A percentile compares a stretch with the other conserved stretches of the same genome.
These are phyloP conservation scores for Nymphaea thermarum DNA, from an alignment of 164 flowering plant genomes.

Conservation along the genomic window DNA sequence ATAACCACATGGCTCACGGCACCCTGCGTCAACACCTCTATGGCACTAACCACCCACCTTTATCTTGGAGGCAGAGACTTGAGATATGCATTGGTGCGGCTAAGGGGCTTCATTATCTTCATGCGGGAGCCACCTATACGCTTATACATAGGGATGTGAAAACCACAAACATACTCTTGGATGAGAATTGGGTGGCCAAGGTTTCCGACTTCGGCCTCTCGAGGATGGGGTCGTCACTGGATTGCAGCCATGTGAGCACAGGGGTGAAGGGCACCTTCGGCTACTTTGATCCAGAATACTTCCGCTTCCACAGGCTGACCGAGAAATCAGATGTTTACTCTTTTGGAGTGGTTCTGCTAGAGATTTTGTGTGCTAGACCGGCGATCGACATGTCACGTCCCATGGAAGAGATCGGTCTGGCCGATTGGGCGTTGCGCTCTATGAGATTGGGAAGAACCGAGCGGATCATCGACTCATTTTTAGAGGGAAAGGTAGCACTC, in stretches of 20 bases:
- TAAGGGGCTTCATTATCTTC: slow-evolving; percentile 39
- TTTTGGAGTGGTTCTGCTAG: slow-evolving; percentile 39
- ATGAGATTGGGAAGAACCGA: slow-evolving; percentile 27
- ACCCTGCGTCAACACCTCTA: slow-evolving; percentile 37
- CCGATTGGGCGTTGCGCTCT: slow-evolving; percentile 34
- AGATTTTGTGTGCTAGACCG: slow-evolving; percentile 31
- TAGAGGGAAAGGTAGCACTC: slow-evolving; percentile 25
- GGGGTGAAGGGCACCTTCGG: slow-evolving; percentile 44
- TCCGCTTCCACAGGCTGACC: slow-evolving; percentile 27
- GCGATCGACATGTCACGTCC: slow-evolving; percentile 14
- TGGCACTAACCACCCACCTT: slow-evolving; percentile 22
- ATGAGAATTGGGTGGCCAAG: slow-evolving; percentile 44
- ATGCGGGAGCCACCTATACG: slow-evolving; percentile 31
- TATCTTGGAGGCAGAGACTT: slow-evolving; percentile 36
- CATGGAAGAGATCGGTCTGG: slow-evolving; percentile 23
- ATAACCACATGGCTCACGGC: slow-evolving; percentile 43
- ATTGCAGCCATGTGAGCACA: slow-evolving; percentile 35
- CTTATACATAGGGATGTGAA: slow-evolving; percentile 45
- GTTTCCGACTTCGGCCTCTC: slow-evolving; percentile 49
- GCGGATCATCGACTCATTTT: slow-evolving; percentile 25
- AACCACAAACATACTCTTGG: slow-evolving; percentile 37
- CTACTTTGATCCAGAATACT: slow-evolving; percentile 46
- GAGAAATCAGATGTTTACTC: slow-evolving; percentile 44
- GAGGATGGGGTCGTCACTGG: slow-evolving; percentile 26
- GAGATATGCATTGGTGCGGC: slow-evolving; percentile 47